These are phyloP conservation scores for Magnaporthales sp. DNA, from an alignment of 2,329 filamentous ascomycete genomes.

Conservation along the genomic window DNA sequence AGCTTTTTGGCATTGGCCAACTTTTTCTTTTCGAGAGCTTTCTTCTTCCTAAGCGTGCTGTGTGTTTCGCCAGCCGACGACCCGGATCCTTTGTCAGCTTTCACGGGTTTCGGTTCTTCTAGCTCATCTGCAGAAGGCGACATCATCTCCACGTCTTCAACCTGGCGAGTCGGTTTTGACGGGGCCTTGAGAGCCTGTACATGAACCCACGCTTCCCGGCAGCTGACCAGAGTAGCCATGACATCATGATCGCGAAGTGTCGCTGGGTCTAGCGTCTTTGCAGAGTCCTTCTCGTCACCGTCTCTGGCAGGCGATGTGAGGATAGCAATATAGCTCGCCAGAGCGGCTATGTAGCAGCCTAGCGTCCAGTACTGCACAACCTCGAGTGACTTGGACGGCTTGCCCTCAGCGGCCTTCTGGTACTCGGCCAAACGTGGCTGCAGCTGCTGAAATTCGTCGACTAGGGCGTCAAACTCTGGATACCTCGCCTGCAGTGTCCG, in stretches of 20 bases:
- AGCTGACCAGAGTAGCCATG: constrained; percentile 76
- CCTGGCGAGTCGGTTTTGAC: neutral
- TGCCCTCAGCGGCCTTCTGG: constrained; percentile 46
- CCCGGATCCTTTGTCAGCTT: constrained; percentile 12
- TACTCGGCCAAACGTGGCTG: constrained; percentile 55
- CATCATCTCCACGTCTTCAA: constrained; percentile 12
- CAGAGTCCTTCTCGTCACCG: constrained; percentile 30
- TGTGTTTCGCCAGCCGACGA: neutral
- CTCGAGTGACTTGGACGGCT: constrained; percentile 43
- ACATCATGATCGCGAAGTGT: constrained; percentile 83
- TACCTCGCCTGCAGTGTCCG: constrained; percentile 74
- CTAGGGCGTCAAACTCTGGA: constrained; percentile 83
- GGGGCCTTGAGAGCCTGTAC: constrained; percentile 54
- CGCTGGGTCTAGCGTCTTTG: constrained; percentile 60
- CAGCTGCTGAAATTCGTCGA: constrained; percentile 68
- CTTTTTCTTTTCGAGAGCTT: constrained; percentile 25
- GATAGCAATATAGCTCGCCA: constrained; percentile 92
- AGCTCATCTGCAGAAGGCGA: neutral
- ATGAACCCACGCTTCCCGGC: constrained; percentile 70
- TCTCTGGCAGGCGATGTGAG: constrained; percentile 72
- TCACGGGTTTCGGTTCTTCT: constrained; percentile 9
- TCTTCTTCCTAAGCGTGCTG: constrained; percentile 13
- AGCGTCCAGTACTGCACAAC: constrained; percentile 71
- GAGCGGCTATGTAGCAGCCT: constrained; percentile 74
- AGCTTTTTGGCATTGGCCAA: constrained; percentile 44